Conservation (phyloP, 1,139 yeast genomes). For the Lodderomyces metapsilosis region DNA sequence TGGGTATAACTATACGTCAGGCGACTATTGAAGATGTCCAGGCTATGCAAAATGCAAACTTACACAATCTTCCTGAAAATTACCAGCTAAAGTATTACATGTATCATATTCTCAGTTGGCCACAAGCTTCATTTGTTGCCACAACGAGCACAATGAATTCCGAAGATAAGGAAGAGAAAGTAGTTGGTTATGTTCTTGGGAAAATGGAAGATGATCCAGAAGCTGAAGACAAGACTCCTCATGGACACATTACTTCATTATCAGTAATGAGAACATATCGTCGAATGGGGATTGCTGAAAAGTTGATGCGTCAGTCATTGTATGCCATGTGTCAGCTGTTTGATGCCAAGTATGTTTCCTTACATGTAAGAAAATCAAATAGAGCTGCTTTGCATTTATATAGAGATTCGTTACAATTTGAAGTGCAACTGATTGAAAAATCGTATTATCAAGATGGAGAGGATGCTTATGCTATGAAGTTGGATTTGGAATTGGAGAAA, state of each 20-base stretch:
- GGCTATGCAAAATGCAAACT: slow-evolving; percentile 95
- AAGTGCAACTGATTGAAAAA: slow-evolving; percentile 76
- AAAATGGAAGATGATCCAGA: slow-evolving; percentile 96
- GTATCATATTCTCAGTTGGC: slow-evolving; percentile 95
- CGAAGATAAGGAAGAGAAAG: slow-evolving; percentile 52
- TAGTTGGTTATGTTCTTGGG: slow-evolving; percentile 92
- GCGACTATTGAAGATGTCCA: slow-evolving; percentile 86
- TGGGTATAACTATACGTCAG: slow-evolving; percentile 86
- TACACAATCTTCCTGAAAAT: slow-evolving; percentile 92
- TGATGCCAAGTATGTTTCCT: slow-evolving; percentile 78
- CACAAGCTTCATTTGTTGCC: slow-evolving; percentile 96
- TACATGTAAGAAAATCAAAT: slow-evolving; percentile 93
- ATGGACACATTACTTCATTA: slow-evolving; percentile 92
- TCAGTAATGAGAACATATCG: slow-evolving; percentile 95
- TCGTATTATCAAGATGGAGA: slow-evolving; percentile 96
- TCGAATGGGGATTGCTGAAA: slow-evolving; percentile 92
- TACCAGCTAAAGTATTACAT: slow-evolving; percentile 88
- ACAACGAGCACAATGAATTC: slow-evolving; percentile 53
- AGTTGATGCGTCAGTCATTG: slow-evolving; percentile 82
- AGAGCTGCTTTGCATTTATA: slow-evolving; percentile 92
- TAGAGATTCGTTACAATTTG: slow-evolving; percentile 80
- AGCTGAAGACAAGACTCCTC: slow-evolving; percentile 68
- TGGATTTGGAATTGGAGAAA: slow-evolving; percentile 56
- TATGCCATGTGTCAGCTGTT: slow-evolving; percentile 81
- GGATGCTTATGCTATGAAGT: slow-evolving; percentile 97